phyloP scores from a whole-genome alignment of 495 filamentous ascomycete species.

The Aspergillus affinis region DNA sequence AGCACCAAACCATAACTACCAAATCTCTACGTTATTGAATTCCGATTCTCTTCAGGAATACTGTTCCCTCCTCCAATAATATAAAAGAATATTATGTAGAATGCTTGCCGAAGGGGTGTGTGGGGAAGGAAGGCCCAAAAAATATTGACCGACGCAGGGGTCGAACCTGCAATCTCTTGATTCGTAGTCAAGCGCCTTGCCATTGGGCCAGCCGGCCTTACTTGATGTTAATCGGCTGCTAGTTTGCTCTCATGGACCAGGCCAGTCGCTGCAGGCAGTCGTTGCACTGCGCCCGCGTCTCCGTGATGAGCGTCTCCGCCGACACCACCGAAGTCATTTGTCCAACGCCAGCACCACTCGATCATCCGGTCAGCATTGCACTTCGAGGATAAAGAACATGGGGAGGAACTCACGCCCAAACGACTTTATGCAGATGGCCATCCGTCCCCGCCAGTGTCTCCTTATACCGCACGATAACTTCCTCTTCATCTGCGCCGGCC shows the following conservation, averaged over 20 bases:
- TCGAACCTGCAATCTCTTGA: constrained; percentile 57
- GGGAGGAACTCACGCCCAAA: not conserved
- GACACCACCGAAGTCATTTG: not conserved
- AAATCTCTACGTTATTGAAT: too few species aligned
- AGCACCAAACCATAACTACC: too few species aligned
- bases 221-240: too few species aligned
- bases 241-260: too few species aligned
- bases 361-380: not conserved
- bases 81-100: too few species aligned
- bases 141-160: constrained; percentile 37
- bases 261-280: not conserved
- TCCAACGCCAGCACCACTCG: not conserved
- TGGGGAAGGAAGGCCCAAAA: too few species aligned
- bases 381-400: not conserved
- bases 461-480: not conserved
- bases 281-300: not conserved
- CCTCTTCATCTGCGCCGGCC: not conserved
- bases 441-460: not conserved
- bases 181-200: constrained; percentile 73
- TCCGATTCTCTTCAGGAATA: too few species aligned
- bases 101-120: too few species aligned
- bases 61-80: too few species aligned
- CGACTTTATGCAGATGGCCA: not conserved
- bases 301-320: not conserved
- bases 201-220: constrained; percentile 58